Conservation (phyloP, 495 filamentous ascomycete species). For the Trichoderma erinaceum region DNA sequence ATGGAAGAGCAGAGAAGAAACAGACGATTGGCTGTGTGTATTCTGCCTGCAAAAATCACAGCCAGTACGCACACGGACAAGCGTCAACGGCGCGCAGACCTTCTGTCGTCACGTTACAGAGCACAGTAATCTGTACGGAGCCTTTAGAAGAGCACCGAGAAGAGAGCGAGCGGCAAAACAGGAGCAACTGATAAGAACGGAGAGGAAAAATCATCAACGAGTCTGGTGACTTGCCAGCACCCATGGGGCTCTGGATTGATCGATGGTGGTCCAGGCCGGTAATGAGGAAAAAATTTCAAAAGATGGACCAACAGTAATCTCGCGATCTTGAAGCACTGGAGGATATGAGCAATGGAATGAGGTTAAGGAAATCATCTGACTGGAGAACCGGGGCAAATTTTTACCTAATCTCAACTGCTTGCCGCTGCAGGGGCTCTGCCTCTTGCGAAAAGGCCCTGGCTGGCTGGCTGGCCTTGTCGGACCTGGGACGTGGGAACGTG, state of each 20-base stretch:
- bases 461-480: background rate
- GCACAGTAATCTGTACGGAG: too few species aligned
- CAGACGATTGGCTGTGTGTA: background rate
- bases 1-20: background rate
- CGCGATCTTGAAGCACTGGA: slow-evolving; percentile 6
- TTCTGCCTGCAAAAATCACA: background rate
- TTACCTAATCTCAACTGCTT: slow-evolving; percentile 32
- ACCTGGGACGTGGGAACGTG: slow-evolving; percentile 11
- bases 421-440: slow-evolving; percentile 15
- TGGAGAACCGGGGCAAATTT: slow-evolving; percentile 21
- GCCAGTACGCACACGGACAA: background rate
- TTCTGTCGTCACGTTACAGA: too few species aligned
- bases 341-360: slow-evolving; percentile 14
- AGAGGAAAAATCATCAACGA: background rate
- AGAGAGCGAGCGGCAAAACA: background rate
- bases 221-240: background rate
- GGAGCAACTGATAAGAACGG: background rate
- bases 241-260: background rate
- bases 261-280: slow-evolving; percentile 5
- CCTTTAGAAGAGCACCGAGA: too few species aligned
- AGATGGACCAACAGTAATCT: background rate
- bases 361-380: slow-evolving; percentile 13
- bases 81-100: too few species aligned
- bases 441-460: slow-evolving; percentile 4
- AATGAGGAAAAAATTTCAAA: background rate